These are phyloP conservation scores for Neurospora terricola DNA, from an alignment of 495 filamentous ascomycete genomes.

Conservation along the genomic window DNA sequence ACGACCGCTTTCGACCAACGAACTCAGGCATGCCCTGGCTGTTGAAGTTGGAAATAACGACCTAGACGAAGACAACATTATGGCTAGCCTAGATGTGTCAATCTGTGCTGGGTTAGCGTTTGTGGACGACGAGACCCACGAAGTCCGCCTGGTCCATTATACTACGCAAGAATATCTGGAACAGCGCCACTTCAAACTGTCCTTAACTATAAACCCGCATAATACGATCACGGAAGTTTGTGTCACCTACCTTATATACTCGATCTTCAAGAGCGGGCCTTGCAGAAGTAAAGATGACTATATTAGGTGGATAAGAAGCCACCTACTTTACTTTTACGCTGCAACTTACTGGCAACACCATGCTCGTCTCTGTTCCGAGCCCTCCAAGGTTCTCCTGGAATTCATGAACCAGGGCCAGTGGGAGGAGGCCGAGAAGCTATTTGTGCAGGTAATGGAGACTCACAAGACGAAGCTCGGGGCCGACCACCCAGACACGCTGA, in stretches of 20 bases:
- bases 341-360: not conserved
- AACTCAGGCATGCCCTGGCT: not conserved
- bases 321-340: not conserved
- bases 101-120: not conserved
- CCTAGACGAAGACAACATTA: not conserved
- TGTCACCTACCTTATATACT: not conserved
- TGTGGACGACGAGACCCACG: not conserved
- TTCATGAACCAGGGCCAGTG: too few relatives aligned
- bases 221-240: not conserved
- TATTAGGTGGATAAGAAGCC: not conserved
- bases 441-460: too few relatives aligned
- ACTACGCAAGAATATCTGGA: not conserved
- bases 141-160: not conserved
- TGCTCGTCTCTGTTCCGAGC: not conserved
- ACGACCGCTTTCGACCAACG: not conserved
- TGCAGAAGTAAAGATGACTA: not conserved
- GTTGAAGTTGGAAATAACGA: not conserved
- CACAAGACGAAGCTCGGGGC: too few relatives aligned
- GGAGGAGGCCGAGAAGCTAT: too few relatives aligned
- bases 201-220: not conserved
- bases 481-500: too few relatives aligned
- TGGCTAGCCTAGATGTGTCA: not conserved
- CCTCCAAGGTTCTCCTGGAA: not conserved
- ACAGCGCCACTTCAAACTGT: not conserved
- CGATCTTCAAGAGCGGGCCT: not conserved